phyloP scores from a whole-genome alignment of 2,329 filamentous ascomycete genomes.

The Pseudogymnoascus sp. region DNA sequence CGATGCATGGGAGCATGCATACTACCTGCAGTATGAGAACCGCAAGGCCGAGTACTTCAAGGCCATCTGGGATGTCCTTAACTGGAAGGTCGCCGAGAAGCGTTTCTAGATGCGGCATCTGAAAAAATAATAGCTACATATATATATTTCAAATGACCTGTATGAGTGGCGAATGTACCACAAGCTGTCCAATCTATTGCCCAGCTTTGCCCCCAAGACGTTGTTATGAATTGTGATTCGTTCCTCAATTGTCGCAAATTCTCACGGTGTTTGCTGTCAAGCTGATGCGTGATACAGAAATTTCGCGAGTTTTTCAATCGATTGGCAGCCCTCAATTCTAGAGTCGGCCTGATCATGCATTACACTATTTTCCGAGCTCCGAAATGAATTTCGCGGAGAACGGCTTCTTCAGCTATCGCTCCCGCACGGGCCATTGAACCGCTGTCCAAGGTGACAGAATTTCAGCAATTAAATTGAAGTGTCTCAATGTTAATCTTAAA shows the following conservation, averaged over 20 bases:
- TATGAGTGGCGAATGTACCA: slow-evolving; percentile 7
- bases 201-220: background rate
- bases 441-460: slow-evolving; percentile 2
- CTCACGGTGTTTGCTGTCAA: background rate
- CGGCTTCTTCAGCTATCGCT: slow-evolving; percentile 1
- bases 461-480: slow-evolving; percentile 8
- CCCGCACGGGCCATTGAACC: background rate
- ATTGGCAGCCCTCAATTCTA: background rate
- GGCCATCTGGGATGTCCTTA: slow-evolving; percentile 89
- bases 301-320: background rate
- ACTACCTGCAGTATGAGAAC: slow-evolving; percentile 95
- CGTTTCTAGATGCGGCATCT: slow-evolving; percentile 44
- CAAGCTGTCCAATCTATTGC: background rate
- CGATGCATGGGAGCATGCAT: slow-evolving; percentile 94
- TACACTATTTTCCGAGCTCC: background rate
- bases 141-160: slow-evolving; percentile 5
- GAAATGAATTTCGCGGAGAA: slow-evolving; percentile 2
- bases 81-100: slow-evolving; percentile 85
- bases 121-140: slow-evolving; percentile 24
- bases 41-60: slow-evolving; percentile 93
- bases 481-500: slow-evolving; percentile 8
- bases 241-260: background rate
- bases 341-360: background rate
- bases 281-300: slow-evolving; percentile 2
- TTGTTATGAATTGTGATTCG: background rate